These are phyloP conservation scores for Trichosporon ovoides DNA, from an alignment of 1,284 basidiomycete species.

Conservation along the genomic window DNA sequence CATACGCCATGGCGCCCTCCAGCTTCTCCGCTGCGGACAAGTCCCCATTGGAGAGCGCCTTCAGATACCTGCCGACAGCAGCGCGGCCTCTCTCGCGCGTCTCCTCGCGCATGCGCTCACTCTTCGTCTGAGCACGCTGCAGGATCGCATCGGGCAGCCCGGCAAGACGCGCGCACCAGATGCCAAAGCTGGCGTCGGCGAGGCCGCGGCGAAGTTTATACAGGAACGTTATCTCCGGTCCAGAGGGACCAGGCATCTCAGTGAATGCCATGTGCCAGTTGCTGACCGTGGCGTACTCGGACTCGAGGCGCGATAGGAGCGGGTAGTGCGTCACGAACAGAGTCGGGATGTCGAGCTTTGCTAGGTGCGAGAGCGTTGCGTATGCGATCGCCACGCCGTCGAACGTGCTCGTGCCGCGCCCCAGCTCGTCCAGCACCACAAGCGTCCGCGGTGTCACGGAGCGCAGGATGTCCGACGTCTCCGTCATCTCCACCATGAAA, in stretches of 20 bases:
- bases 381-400: slow-evolving; percentile 52
- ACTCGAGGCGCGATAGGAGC: slow-evolving; percentile 52
- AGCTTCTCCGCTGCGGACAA: slow-evolving; percentile 7
- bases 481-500: slow-evolving; percentile 92
- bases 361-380: slow-evolving; percentile 67
- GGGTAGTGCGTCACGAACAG: slow-evolving; percentile 96
- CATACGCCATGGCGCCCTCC: slow-evolving; percentile 16
- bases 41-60: background rate
- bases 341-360: slow-evolving; percentile 65
- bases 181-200: slow-evolving; percentile 75
- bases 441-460: slow-evolving; percentile 66
- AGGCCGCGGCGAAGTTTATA: slow-evolving; percentile 69
- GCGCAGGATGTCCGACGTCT: slow-evolving; percentile 83
- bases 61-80: slow-evolving; percentile 8
- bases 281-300: slow-evolving; percentile 50
- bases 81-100: slow-evolving; percentile 21
- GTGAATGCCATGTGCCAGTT: slow-evolving; percentile 86
- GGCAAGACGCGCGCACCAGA: slow-evolving; percentile 83
- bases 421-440: slow-evolving; percentile 70
- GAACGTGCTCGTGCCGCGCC: slow-evolving; percentile 45
- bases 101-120: slow-evolving; percentile 53
- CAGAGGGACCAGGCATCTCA: slow-evolving; percentile 46
- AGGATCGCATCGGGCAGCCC: slow-evolving; percentile 67
- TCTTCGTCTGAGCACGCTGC: slow-evolving; percentile 53
- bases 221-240: slow-evolving; percentile 71